These are phyloP conservation scores for Truncatella angustata DNA, from an alignment of 2,329 filamentous ascomycete genomes.

Conservation along the genomic window DNA sequence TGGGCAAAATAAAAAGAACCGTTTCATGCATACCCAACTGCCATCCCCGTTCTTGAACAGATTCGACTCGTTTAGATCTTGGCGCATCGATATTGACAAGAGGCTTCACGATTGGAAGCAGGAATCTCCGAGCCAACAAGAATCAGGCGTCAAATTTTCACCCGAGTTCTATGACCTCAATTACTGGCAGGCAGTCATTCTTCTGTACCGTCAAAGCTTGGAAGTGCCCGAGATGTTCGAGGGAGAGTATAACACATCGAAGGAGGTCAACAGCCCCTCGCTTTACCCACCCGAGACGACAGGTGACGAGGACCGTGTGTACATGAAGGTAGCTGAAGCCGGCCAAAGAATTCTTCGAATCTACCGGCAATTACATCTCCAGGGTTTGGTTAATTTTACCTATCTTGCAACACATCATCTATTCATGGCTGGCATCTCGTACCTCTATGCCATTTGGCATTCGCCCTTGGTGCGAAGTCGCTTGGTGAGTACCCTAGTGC, in stretches of 20 bases:
- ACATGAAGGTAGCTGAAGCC: slow-evolving; percentile 91
- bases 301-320: slow-evolving; percentile 87
- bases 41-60: slow-evolving; percentile 81
- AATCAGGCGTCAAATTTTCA: slow-evolving; percentile 86
- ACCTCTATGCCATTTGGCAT: slow-evolving; percentile 97
- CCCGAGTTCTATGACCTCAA: slow-evolving; percentile 90
- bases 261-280: slow-evolving; percentile 62
- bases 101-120: slow-evolving; percentile 85
- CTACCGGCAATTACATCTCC: slow-evolving; percentile 84
- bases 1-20: slow-evolving; percentile 63
- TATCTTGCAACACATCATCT: slow-evolving; percentile 94
- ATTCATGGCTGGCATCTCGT: slow-evolving; percentile 96
- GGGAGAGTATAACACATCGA: slow-evolving; percentile 68
- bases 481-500: slow-evolving; percentile 63
- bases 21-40: slow-evolving; percentile 74
- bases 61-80: slow-evolving; percentile 83
- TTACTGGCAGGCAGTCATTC: slow-evolving; percentile 96
- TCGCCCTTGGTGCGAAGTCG: slow-evolving; percentile 83
- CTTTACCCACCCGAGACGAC: slow-evolving; percentile 63
- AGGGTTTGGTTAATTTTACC: slow-evolving; percentile 91
- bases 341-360: slow-evolving; percentile 89
- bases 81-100: slow-evolving; percentile 84
- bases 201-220: slow-evolving; percentile 89
- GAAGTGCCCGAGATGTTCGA: slow-evolving; percentile 83
- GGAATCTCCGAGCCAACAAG: slow-evolving; percentile 70